Evolutionary conservation across 768 basidiomycete genomes (phyloP).

Genomic region (Boletellus ananiceps): DNA sequence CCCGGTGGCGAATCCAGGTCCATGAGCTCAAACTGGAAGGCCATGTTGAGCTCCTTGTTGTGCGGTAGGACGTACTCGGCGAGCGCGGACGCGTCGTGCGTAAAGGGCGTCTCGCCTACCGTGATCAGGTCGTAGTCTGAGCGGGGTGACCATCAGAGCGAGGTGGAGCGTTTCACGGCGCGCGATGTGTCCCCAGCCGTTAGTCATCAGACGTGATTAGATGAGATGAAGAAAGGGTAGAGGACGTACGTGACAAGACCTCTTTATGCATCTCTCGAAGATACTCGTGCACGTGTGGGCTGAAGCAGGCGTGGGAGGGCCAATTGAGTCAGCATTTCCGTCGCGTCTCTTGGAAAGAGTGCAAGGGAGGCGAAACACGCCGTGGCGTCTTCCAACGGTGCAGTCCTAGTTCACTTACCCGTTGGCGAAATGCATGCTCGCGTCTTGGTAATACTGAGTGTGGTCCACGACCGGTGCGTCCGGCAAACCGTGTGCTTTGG

Average conservation of each 20-base stretch:
- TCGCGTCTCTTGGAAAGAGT: too few relatives aligned
- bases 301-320: conserved; percentile 17
- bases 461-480: conserved; percentile 59
- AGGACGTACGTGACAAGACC: conserved; percentile 45
- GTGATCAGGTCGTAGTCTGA: conserved; percentile 57
- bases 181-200: background rate
- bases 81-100: conserved; percentile 46
- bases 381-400: too few relatives aligned
- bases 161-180: too few relatives aligned
- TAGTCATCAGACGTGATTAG: conserved; percentile 14
- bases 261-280: conserved; percentile 60
- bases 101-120: conserved; percentile 61
- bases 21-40: conserved; percentile 62
- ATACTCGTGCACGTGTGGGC: conserved; percentile 64
- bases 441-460: conserved; percentile 47
- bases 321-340: too few relatives aligned
- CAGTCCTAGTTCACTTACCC: conserved; percentile 39
- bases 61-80: conserved; percentile 52
- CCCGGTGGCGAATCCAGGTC: conserved; percentile 49
- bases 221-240: conserved; percentile 1
- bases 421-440: conserved; percentile 51
- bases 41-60: conserved; percentile 56
- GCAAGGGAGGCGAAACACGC: too few relatives aligned
- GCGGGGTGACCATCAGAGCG: background rate
- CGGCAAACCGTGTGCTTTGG: conserved; percentile 58